These are phyloP conservation scores for Coprinellus aureogranulatus DNA, from an alignment of 768 basidiomycete species.

Conservation along the genomic window DNA sequence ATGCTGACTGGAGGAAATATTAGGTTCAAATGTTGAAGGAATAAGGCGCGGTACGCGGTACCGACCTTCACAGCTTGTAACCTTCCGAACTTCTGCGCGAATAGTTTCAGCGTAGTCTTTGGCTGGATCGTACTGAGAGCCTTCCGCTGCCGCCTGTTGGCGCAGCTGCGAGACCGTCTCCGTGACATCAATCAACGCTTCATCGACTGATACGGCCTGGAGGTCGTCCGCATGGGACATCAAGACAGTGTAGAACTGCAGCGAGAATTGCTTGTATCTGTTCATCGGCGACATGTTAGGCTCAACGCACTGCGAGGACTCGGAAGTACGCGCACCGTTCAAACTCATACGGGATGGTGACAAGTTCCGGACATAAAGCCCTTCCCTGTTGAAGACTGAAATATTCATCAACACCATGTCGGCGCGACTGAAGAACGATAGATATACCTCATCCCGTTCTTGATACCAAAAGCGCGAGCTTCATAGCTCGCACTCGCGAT, in stretches of 20 bases:
- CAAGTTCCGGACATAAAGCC: slow-evolving; percentile 66
- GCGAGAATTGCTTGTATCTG: slow-evolving; percentile 81
- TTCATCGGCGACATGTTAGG: too few species aligned
- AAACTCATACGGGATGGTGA: slow-evolving; percentile 93
- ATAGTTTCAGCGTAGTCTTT: slow-evolving; percentile 80
- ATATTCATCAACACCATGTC: slow-evolving; percentile 1
- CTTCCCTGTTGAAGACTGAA: slow-evolving; percentile 75
- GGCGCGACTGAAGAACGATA: not conserved
- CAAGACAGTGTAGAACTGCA: slow-evolving; percentile 90
- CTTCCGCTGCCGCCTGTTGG: slow-evolving; percentile 23
- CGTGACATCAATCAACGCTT: slow-evolving; percentile 90
- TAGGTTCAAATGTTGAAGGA: not conserved
- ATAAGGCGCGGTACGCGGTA: too few species aligned
- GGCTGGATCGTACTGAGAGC: slow-evolving; percentile 53
- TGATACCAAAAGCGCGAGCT: slow-evolving; percentile 81
- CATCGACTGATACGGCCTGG: slow-evolving; percentile 95
- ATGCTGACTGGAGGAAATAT: slow-evolving; percentile 65
- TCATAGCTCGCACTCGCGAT: slow-evolving; percentile 95
- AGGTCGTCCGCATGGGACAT: slow-evolving; percentile 88
- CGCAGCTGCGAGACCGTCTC: slow-evolving; percentile 46
- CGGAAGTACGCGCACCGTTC: slow-evolving; percentile 51
- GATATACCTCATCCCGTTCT: slow-evolving; percentile 89
- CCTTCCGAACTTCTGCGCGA: slow-evolving; percentile 67
- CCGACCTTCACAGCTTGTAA: slow-evolving; percentile 89
- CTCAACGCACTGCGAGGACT: not conserved